Base-by-base conservation (phyloP, 768 basidiomycete genomes). In the Suillus paluster region DNA sequence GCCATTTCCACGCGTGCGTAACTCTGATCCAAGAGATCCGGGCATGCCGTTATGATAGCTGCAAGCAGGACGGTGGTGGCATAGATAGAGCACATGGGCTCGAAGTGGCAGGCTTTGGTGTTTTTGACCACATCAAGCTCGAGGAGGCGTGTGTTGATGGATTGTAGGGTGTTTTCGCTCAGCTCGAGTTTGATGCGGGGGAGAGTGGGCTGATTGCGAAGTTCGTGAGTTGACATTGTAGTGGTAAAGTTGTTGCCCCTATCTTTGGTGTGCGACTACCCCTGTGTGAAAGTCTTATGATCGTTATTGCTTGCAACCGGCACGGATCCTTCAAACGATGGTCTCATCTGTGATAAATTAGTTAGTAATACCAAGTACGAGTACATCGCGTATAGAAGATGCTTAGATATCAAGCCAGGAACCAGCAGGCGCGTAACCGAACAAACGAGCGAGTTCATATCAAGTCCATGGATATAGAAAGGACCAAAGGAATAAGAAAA, bases 91-190 rank as follows among this genome's bases (percentile, higher is more conserved):
- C 38, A 55, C 23, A 19, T 23, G 53, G 53, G 15, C 3, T 36
- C 25, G 17, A 55, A 55, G 36, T 55, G 53, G 36, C 9, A 15
- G 8, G 53, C 14, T 1, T 55, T 15, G 5, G 53, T 38, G 17
- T 38, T 55, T 39, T 55, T 36, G 53, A 55, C 53, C 23, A 38
- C 23, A 17, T 55, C 53, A 36, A 55, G 53, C 53, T 55, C 10
- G 17, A 55, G 53, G 36, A 55, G 53, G 3, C 17, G 53, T 3
- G 10, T 10, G 10, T 55, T 55, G 17, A 38, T 55, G 1, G 23
- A 0, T 55, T 38, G 17, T 23, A 55, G 25, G 3, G 36, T 23
- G 17, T 55, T 23, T 17, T 25, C 36, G 10, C 53, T 55, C 36
- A 55, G 23, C 17, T 38, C 36, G 36, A 55, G 36, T 5, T 55